A percentile compares a stretch with the other conserved stretches of the same genome.
Evolutionary conservation across 768 basidiomycete species (phyloP).

Genomic region (Suillus luteus): DNA sequence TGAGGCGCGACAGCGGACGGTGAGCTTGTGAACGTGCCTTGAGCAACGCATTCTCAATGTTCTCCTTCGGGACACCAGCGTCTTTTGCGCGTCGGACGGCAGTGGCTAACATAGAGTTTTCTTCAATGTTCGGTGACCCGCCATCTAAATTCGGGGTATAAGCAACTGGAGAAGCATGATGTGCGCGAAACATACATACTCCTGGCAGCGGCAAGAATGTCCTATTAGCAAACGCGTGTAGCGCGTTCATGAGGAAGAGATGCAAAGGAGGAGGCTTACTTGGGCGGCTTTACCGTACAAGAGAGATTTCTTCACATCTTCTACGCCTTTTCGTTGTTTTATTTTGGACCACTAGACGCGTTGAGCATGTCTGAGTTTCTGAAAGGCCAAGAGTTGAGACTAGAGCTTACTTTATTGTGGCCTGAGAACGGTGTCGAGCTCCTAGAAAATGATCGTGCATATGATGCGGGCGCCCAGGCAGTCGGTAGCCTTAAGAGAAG

Average conservation of each 20-base stretch:
- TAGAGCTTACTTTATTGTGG: conserved; percentile 41
- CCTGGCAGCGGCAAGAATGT: conserved; percentile 61
- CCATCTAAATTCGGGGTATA: conserved; percentile 42
- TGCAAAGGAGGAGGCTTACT: conserved; percentile 38
- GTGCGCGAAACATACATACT: conserved; percentile 39
- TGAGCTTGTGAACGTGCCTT: conserved; percentile 39
- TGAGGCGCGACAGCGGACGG: background rate
- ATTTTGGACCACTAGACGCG: conserved; percentile 71
- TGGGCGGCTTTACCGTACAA: conserved; percentile 56
- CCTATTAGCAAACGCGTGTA: conserved; percentile 39
- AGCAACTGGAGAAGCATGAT: background rate
- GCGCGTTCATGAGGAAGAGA: conserved; percentile 8
- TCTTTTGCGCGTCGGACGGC: conserved; percentile 59
- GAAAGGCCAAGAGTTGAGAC: background rate
- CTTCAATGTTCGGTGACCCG: conserved; percentile 53
- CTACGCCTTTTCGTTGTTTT: conserved; percentile 67
- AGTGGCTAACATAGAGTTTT: conserved; percentile 54
- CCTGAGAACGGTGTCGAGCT: conserved; percentile 34
- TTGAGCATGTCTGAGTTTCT: conserved; percentile 9
- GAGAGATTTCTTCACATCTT: conserved; percentile 59
- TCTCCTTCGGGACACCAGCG: conserved; percentile 66
- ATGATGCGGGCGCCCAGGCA: background rate
- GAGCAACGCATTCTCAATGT: conserved; percentile 62
- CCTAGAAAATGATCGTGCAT: conserved; percentile 17
- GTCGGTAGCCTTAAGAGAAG: background rate